These are phyloP conservation scores for Erucastrum elatum DNA, from an alignment of 345 rosid species.

Conservation along the genomic window DNA sequence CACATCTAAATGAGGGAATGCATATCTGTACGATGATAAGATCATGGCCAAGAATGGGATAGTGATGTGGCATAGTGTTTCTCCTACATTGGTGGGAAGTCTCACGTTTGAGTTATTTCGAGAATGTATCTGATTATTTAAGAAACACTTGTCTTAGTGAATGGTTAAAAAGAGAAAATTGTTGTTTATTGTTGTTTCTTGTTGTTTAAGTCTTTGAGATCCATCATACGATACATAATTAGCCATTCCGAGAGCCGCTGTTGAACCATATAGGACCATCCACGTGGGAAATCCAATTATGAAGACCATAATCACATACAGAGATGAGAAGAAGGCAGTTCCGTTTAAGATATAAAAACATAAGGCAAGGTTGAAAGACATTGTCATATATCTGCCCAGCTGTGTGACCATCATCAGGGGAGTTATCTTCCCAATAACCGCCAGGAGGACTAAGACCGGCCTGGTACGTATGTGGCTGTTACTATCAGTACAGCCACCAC, in stretches of 20 bases:
- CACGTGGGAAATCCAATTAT: constrained; percentile 32
- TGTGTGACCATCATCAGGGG: neutral
- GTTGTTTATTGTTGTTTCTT: too few species aligned
- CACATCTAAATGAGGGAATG: neutral
- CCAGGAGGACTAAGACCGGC: constrained; percentile 40
- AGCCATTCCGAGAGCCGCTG: constrained; percentile 1
- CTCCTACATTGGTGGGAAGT: too few species aligned
- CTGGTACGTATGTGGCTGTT: constrained; percentile 44
- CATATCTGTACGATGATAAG: neutral
- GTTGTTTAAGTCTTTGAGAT: too few species aligned
- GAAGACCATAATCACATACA: constrained; percentile 26
- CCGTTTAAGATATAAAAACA: constrained; percentile 19
- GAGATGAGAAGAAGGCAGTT: constrained; percentile 23
- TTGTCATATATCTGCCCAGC: constrained; percentile 27
- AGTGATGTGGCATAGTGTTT: too few species aligned
- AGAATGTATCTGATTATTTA: too few species aligned
- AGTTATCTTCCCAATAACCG: constrained; percentile 20
- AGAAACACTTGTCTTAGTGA: too few species aligned
- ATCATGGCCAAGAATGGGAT: too few species aligned
- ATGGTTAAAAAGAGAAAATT: too few species aligned
- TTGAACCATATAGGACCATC: neutral
- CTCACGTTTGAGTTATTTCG: too few species aligned
- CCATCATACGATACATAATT: neutral
- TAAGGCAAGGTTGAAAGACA: neutral
- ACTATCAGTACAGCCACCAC: constrained; percentile 41